A percentile compares a stretch with the other conserved stretches of the same genome.
Evolutionary conservation across 1,284 basidiomycete species (phyloP).

Genomic region (Volvariella volvacea): DNA sequence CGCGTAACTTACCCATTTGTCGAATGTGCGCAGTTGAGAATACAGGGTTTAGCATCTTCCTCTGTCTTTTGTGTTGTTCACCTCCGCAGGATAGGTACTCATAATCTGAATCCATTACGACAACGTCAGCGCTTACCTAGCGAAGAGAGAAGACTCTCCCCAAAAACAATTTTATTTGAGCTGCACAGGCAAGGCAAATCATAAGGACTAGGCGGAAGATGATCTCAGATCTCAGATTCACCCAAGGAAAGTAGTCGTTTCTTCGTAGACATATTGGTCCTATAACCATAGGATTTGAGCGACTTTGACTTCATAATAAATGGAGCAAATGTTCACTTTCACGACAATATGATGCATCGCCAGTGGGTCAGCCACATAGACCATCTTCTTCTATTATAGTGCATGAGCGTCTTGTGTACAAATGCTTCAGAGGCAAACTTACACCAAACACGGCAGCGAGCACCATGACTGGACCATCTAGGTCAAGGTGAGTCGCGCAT

Average conservation of each 20-base stretch:
- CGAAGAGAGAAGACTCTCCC: slow-evolving; percentile 17
- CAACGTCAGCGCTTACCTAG: slow-evolving; percentile 14
- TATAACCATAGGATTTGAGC: slow-evolving; percentile 5
- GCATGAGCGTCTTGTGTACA: no score
- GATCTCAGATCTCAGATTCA: no score
- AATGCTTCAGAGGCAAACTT: no score
- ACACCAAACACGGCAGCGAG: no score
- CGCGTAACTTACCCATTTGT: slow-evolving; percentile 23
- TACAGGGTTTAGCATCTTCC: slow-evolving; percentile 26
- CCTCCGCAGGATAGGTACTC: slow-evolving; percentile 11
- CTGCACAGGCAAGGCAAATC: not conserved
- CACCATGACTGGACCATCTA: no score
- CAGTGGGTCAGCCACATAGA: slow-evolving; percentile 26
- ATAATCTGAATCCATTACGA: not conserved
- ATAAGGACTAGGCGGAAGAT: not conserved
- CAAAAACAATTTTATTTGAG: slow-evolving; percentile 9
- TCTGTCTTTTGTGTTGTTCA: slow-evolving; percentile 22
- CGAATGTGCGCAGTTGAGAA: slow-evolving; percentile 27
- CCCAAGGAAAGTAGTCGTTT: slow-evolving; percentile 15
- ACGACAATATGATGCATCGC: slow-evolving; percentile 29
- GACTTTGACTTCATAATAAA: not conserved
- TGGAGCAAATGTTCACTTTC: slow-evolving; percentile 16
- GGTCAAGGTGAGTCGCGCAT: not conserved
- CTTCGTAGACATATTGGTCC: slow-evolving; percentile 25
- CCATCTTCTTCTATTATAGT: slow-evolving; percentile 17